Base-by-base conservation (phyloP, 805 yeast genomes). In the Wickerhamiella lipophila region DNA sequence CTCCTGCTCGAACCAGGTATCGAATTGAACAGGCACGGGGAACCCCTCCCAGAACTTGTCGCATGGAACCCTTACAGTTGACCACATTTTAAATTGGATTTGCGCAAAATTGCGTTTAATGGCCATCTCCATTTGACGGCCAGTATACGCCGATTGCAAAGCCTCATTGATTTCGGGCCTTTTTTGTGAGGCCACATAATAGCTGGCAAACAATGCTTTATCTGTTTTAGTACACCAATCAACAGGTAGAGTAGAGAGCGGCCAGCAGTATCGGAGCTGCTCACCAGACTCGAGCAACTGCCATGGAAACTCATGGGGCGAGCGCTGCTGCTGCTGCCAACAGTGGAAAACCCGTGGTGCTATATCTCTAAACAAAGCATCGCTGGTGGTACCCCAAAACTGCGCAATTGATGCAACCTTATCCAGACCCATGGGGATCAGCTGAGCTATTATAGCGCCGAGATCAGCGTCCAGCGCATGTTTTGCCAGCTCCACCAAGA, bases 201-300 rank as follows among this genome's bases (percentile, higher is more conserved):
- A 45, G 12, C 16, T n/a, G 13, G 48, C 42, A 45, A 45, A 45
- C 34, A 45, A 4, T 2, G 18, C 16, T 15, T 39, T 27, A 16
- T 45, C 41, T 5, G 26, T 26, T 5, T 34, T 36, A n/a, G 38
- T 32, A 32, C 18, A 32, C 48, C 48, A 45, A 9, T 35, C 42
- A 6, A n/a, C 25, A 8, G 48, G 27, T 3, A 45, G 42, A 2
- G 39, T 22, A 8, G 15, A 11, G n/a, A 34, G 29, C n/a, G 47
- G 41, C 30, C 35, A 44, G 25, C 7, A 23, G 6, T 27, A 29
- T 6, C 40, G 19, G 6, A 44, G 25, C 16, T 19, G 15, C 11
- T 35, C 25, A 21, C 25, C n/a, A 16, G 19, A 32, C 7, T 34
- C 47, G 16, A 47, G 32, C 13, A 5, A 15, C n/a, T 22, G 34